Percentiles rank a stretch among this genome's conserved stretches.
phyloP scores from a whole-genome alignment of 805 yeast genomes.

The Barnettozyma sp. region DNA sequence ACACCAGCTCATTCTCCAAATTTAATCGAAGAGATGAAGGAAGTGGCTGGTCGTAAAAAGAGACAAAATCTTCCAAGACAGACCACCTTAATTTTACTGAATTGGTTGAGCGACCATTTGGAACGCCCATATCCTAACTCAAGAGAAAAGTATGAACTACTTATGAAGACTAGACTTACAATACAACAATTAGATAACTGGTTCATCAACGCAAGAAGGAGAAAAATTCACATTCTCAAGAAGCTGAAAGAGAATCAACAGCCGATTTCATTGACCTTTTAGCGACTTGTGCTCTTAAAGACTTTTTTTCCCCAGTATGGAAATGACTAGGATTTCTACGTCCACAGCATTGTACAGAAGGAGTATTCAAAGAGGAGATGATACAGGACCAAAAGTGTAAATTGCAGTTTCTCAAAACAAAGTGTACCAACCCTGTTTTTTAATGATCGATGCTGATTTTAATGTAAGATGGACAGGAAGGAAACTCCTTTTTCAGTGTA shows the following conservation, averaged over 20 bases:
- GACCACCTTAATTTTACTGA: slow-evolving; percentile 60
- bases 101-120: slow-evolving; percentile 68
- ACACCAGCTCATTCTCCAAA: slow-evolving; percentile 9
- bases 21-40: slow-evolving; percentile 9
- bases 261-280: slow-evolving; percentile 22
- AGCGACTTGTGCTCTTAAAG: too few species aligned
- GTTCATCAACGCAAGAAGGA: slow-evolving; percentile 82
- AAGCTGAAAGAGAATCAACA: slow-evolving; percentile 24
- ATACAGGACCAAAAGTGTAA: too few species aligned
- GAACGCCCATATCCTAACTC: slow-evolving; percentile 82
- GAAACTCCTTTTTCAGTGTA: too few species aligned
- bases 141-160: slow-evolving; percentile 62
- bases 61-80: slow-evolving; percentile 76
- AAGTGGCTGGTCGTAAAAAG: slow-evolving; percentile 28
- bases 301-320: too few species aligned
- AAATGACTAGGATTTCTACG: too few species aligned
- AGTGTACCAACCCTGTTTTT: too few species aligned
- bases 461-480: too few species aligned
- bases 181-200: slow-evolving; percentile 78
- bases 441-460: too few species aligned
- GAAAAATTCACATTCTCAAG: slow-evolving; percentile 42
- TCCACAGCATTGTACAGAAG: too few species aligned
- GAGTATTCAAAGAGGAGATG: too few species aligned
- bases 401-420: too few species aligned
- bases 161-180: slow-evolving; percentile 67